These are phyloP conservation scores for Cryomyces antarcticus DNA, from an alignment of 495 filamentous ascomycete genomes.

Conservation along the genomic window DNA sequence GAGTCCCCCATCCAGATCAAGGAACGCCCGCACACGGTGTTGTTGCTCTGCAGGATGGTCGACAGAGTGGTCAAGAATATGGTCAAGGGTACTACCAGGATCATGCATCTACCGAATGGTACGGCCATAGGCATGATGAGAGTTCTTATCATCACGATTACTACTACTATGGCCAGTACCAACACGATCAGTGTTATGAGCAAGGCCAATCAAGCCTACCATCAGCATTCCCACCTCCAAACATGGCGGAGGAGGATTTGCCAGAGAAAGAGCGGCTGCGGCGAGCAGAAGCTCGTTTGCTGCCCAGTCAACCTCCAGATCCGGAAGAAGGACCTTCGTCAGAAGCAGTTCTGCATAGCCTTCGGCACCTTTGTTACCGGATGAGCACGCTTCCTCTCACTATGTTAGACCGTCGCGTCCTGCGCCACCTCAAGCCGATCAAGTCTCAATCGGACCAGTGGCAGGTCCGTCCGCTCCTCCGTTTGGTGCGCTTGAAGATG, in stretches of 20 bases:
- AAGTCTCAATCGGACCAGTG: too few species aligned
- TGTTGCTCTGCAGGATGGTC: constrained; percentile 10
- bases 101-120: constrained; percentile 8
- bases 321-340: constrained; percentile 2
- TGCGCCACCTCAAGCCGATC: too few species aligned
- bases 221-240: constrained; percentile 4
- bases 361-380: constrained; percentile 11
- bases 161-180: constrained; percentile 20
- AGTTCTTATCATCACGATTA: constrained; percentile 21
- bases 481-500: background rate
- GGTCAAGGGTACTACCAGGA: constrained; percentile 1
- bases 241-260: constrained; percentile 10
- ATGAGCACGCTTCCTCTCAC: background rate
- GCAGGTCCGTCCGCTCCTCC: too few species aligned
- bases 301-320: constrained; percentile 19
- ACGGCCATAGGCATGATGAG: constrained; percentile 16
- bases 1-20: too few species aligned
- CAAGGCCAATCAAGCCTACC: constrained; percentile 1
- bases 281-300: constrained; percentile 17
- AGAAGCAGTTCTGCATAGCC: constrained; percentile 1
- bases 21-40: constrained; percentile 1
- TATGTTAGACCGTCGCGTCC: background rate
- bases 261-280: constrained; percentile 20
- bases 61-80: constrained; percentile 12
- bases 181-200: background rate